Evolutionary conservation across 202 grass and related monocot species (phyloP), one percentile per base, ranked within the genome.

Genomic region (Zizania palustris): DNA sequence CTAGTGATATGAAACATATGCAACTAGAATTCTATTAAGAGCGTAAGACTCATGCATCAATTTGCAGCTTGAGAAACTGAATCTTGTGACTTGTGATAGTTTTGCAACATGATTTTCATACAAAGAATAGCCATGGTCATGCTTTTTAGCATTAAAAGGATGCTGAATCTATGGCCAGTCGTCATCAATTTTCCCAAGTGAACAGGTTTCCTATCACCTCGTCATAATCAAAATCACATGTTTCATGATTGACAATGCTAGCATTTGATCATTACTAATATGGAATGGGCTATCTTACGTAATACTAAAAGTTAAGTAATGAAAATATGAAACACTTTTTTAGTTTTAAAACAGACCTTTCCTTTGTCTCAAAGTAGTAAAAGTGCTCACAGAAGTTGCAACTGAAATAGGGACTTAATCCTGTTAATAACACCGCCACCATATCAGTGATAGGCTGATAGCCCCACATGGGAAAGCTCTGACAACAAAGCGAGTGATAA

Each of bases 221-320:
- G 28, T 84, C 60, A 3, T 54, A 34, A 59, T 72, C 58, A 16
- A 67, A 34, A 62, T 80, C 81, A 88, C 72, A 50, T 72, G 71
- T 67, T 75, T 44, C 28, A 65, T 83, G 79, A 49, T 67, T 60
- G 8, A 44, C 28, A 50, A 40, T 76, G 37, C 69, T 53, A 68
- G 54, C 45, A 57, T 3, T 37, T 41, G 62, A 45, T 67, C 37
- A 73, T 67, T 78, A 79, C 2, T 5, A 64, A 76, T 16, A 76
- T 42, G 35, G 15, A 65, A 60, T 14, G 51, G 3, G 14, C 13
- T 16, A 79, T 39, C 46, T 3, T 84, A 43, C 71, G 48, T 34
- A 20, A 19, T 66, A 65, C 28, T 3, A 9, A 44, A 72, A 60
- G 11, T 20, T 42, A 51, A 3, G 33, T 50, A 21, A 14, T 58